Evolutionary conservation across 2,329 filamentous ascomycete species (phyloP).

Genomic region (Epichloe typhina): DNA sequence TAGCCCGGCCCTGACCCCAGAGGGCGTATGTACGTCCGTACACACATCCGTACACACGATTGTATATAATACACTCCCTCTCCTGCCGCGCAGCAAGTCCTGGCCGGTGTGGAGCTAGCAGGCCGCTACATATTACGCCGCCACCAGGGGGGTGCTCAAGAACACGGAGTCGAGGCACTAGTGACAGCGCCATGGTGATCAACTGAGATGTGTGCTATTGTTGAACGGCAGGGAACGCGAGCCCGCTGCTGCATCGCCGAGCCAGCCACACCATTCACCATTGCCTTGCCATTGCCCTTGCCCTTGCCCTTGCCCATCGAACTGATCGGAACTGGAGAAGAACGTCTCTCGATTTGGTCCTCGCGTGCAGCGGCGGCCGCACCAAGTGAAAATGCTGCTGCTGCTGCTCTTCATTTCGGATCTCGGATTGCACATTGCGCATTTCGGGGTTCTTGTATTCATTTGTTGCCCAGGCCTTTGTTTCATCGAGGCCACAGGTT

Average conservation of each 20-base stretch:
- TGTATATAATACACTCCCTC: not conserved
- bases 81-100: not conserved
- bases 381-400: not conserved
- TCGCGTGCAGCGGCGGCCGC: not conserved
- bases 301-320: not conserved
- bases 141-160: not conserved
- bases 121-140: not conserved
- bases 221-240: not conserved
- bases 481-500: not conserved
- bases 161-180: not conserved
- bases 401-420: not conserved
- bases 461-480: not conserved
- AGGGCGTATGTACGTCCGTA: not conserved
- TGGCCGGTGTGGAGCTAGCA: not conserved
- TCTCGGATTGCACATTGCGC: not conserved
- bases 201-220: not conserved
- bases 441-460: not conserved
- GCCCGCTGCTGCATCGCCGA: slow-evolving; percentile 1
- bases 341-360: slow-evolving; percentile 1
- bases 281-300: not conserved
- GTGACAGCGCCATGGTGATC: not conserved
- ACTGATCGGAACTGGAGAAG: slow-evolving; percentile 1
- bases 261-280: not conserved
- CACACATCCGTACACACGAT: not conserved
- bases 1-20: not conserved